These are phyloP conservation scores for Sphagnurus paluster DNA, from an alignment of 1,284 basidiomycete species.

Conservation along the genomic window DNA sequence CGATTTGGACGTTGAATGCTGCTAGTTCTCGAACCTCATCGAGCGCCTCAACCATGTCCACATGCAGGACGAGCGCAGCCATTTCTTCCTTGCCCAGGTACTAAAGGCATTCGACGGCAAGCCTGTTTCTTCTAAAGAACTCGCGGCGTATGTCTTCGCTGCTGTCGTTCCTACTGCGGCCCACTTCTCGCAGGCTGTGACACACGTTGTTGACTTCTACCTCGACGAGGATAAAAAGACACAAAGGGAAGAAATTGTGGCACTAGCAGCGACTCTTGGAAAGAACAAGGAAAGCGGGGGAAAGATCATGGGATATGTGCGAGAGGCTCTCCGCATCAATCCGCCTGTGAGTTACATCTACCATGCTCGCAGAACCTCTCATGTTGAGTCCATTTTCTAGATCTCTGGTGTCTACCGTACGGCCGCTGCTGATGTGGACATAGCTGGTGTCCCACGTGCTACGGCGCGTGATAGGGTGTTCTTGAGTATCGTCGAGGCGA, in stretches of 20 bases:
- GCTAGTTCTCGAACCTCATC: constrained; percentile 13
- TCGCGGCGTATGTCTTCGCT: constrained; percentile 44
- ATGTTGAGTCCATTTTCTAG: constrained; percentile 16
- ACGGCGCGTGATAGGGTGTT: constrained; percentile 37
- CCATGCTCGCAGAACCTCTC: background rate
- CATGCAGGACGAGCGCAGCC: constrained; percentile 21
- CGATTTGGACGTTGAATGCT: constrained; percentile 1
- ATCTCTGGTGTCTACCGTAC: constrained; percentile 44
- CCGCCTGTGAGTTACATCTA: constrained; percentile 26
- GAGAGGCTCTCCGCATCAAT: constrained; percentile 48
- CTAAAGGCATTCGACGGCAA: constrained; percentile 16
- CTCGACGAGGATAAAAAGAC: constrained; percentile 41
- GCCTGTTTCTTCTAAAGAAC: constrained; percentile 25
- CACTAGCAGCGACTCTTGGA: constrained; percentile 26
- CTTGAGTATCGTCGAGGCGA: constrained; percentile 43
- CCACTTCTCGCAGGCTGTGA: constrained; percentile 54
- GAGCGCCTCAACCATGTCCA: constrained; percentile 16
- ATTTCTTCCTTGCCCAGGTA: constrained; percentile 27
- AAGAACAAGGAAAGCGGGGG: constrained; percentile 24
- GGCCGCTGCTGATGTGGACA: constrained; percentile 28
- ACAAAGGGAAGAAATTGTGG: constrained; percentile 45
- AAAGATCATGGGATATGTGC: constrained; percentile 45
- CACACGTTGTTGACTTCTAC: constrained; percentile 66
- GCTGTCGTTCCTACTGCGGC: constrained; percentile 51
- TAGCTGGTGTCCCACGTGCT: constrained; percentile 28